Base-by-base conservation (phyloP, 2,329 filamentous ascomycete genomes). In the Exophiala aquamarina region DNA sequence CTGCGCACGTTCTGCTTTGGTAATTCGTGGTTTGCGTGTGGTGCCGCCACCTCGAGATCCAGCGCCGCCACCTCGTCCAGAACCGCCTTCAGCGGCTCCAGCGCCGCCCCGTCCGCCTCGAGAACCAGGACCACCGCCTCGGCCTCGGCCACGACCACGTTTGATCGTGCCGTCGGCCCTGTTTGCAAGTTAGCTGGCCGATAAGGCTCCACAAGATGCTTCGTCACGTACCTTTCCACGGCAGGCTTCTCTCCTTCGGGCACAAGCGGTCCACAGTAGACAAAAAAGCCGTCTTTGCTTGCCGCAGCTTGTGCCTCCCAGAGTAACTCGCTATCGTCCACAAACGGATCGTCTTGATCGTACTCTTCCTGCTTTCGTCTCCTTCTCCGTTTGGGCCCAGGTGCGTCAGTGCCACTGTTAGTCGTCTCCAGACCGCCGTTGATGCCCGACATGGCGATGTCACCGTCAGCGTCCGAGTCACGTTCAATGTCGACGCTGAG, bases 231-330 rank as follows among this genome's bases (percentile, higher is more conserved):
- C 79, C 78, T 75, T 63, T 86, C 82, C 40, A 83, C 74, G 45
- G 77, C 70, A 32, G 81, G 74, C 69, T 93, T 92, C 70, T 95
- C 87, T 17, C 85, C 87, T 68, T 95, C 90, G 4, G 87, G 87
- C 17, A 97, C 81, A 37, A 98, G 74, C 7, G 92, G 92, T 3
- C 93, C 93, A 51, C 89, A 94, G 69, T 96, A 98, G 1, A 98
- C 93, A 65, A 97, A 98, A 73, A 97, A 98, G 1, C 93, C 93
- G 64, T 97, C 93, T 59, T 92, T 89, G 57, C 89, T 92, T 37
- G 93, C 91, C 3, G 92, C 90, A 5, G 92, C 92, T 64, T 95
- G 88, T 62, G 95, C 89, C 68, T 97, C 89, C 92, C 92, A 97
- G 1, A 94, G 77, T 63, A 96, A 69, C 66, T 98, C 93, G 1